Evolutionary conservation across 2,329 filamentous ascomycete species (phyloP), one percentile per base, ranked within the genome.

Genomic region (Phyllosticta citriasiana): DNA sequence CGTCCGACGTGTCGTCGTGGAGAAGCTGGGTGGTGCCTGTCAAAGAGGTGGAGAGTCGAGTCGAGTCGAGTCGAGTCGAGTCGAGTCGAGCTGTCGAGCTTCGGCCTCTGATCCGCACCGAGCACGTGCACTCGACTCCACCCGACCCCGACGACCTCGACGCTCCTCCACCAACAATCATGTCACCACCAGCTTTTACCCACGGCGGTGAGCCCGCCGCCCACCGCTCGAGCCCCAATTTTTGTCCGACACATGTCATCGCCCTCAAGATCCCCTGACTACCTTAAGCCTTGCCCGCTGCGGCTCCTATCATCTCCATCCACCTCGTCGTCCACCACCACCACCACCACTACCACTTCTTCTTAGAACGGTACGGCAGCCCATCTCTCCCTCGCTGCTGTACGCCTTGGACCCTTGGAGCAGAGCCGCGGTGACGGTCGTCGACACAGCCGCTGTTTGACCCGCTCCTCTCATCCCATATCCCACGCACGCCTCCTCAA

Each of bases 71-170:
- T 47, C 40, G 12, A 14, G 33, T 40, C 33, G 33, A 4, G 33
- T 40, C 35, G 35, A 12, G 35, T 60, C 58, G 58, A 55, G 58
- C 35, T 35, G 58, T 53, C 53, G 53, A 26, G 58, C 35, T 55
- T 61, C 59, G 59, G 59, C 40, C 40, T 61, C 53, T 61, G 59
- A 61, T 61, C 59, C 59, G 59, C 59, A 57, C 54, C 53, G 19
- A 25, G 59, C 59, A 61, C 59, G 59, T 61, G 59, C 57, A 30
- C 16, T 40, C 35, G 3, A 16, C 33, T 16, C 14, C n/a, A 16
- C 35, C 33, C 33, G 19, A 22, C 19, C 19, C 19, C 19, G 19
- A 22, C 19, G 19, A 22, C 19, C 19, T 22, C 19, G 19, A 22
- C 19, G 33, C 14, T n/a, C 12, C 40, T 47, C 40, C 40, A 47